Conservation (phyloP, 2,329 filamentous ascomycete genomes). For the Penicillium sp. region DNA sequence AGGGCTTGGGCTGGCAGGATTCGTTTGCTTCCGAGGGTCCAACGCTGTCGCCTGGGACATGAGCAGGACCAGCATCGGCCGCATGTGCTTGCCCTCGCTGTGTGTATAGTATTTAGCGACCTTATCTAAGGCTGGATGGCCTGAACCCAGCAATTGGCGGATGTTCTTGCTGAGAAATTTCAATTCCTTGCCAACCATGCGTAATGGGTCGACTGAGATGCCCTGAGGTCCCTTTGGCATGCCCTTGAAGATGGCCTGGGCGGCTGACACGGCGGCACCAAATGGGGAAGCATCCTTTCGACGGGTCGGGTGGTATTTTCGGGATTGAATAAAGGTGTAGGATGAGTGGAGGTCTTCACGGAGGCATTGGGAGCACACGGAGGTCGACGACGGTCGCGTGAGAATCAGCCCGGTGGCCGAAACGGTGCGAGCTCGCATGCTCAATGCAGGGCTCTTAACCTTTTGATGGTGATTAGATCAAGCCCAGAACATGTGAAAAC, state of each 20-base stretch:
- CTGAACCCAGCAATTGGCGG: constrained; percentile 85
- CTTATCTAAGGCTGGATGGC: constrained; percentile 89
- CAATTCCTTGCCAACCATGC: constrained; percentile 93
- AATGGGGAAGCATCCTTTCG: constrained; percentile 43
- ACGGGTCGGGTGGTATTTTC: constrained; percentile 42
- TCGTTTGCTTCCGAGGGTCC: constrained; percentile 62
- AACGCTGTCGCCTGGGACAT: constrained; percentile 94
- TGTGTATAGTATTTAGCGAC: constrained; percentile 98
- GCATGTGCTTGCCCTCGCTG: constrained; percentile 93
- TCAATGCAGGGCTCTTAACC: constrained; percentile 19
- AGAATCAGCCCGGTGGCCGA: constrained; percentile 38
- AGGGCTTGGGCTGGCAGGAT: constrained; percentile 31
- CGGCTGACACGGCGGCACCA: constrained; percentile 51
- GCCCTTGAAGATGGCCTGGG: constrained; percentile 50
- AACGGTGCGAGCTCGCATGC: constrained; percentile 41
- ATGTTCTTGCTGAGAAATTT: constrained; percentile 94
- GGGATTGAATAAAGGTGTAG: constrained; percentile 27
- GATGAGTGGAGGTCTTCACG: constrained; percentile 33
- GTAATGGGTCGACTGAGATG: constrained; percentile 81
- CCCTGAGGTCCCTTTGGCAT: constrained; percentile 46
- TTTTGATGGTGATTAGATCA: neutral
- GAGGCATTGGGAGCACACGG: constrained; percentile 45
- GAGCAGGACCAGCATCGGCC: constrained; percentile 88
- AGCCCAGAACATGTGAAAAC: neutral
- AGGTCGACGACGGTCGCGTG: constrained; percentile 32